Conservation (phyloP, 2,329 filamentous ascomycete genomes). For the Stachybotrys chlorohalonatus region DNA sequence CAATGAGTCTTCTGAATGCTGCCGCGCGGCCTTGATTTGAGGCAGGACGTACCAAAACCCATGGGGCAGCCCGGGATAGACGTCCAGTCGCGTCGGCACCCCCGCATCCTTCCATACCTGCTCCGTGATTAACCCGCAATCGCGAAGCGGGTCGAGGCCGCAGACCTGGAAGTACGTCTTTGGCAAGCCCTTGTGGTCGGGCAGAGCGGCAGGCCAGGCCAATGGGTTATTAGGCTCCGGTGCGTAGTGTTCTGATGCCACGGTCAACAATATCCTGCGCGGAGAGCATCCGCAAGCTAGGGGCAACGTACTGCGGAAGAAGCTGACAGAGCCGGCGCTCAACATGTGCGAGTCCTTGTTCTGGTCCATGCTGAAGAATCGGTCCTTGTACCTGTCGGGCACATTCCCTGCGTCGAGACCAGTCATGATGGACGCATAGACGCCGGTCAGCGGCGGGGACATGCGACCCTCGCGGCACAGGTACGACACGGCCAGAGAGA, state of each 20-base stretch:
- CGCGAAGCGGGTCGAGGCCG: constrained; percentile 18
- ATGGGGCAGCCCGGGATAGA: constrained; percentile 20
- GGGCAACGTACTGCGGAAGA: constrained; percentile 12
- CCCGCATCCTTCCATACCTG: constrained; percentile 17
- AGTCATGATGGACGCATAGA: constrained; percentile 13
- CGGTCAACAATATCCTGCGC: not conserved
- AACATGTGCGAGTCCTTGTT: constrained; percentile 14
- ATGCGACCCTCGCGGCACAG: constrained; percentile 9
- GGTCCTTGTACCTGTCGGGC: constrained; percentile 17
- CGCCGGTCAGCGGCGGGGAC: constrained; percentile 15
- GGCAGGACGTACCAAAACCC: constrained; percentile 18
- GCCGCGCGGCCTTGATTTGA: constrained; percentile 9
- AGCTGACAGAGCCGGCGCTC: constrained; percentile 9
- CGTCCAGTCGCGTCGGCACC: constrained; percentile 14
- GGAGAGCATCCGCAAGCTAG: not conserved
- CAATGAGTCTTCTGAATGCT: constrained; percentile 11
- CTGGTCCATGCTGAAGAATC: constrained; percentile 17
- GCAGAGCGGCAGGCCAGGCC: constrained; percentile 13
- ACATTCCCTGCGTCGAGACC: constrained; percentile 11
- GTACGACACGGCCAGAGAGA: constrained; percentile 14
- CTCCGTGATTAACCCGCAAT: constrained; percentile 18
- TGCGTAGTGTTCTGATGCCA: constrained; percentile 13
- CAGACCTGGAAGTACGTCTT: constrained; percentile 23
- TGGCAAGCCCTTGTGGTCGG: constrained; percentile 12
- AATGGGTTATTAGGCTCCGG: constrained; percentile 13